Percentiles rank a stretch among this genome's conserved stretches.
These are phyloP conservation scores for Hypholoma sublateritium DNA, from an alignment of 768 basidiomycete genomes.

Conservation along the genomic window DNA sequence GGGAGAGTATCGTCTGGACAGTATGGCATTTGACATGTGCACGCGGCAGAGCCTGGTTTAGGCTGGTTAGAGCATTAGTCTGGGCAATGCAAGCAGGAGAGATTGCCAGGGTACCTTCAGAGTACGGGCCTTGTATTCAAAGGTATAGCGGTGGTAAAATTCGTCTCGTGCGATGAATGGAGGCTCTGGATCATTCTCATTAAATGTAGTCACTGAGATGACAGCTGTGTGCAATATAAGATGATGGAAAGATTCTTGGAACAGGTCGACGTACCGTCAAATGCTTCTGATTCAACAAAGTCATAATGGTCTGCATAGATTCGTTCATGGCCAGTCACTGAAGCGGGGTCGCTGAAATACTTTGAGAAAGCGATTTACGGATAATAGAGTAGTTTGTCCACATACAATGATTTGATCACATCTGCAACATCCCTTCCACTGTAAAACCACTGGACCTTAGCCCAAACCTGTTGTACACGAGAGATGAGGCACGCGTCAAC, in stretches of 20 bases:
- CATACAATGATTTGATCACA: conserved; percentile 50
- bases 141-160: conserved; percentile 50
- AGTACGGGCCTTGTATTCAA: conserved; percentile 31
- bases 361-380: not conserved
- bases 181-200: conserved; percentile 40
- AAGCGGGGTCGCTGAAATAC: conserved; percentile 32
- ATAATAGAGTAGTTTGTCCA: not conserved
- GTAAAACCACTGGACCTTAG: conserved; percentile 56
- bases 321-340: conserved; percentile 48
- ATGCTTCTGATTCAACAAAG: conserved; percentile 41
- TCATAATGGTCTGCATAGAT: conserved; percentile 50
- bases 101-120: conserved; percentile 30
- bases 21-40: conserved; percentile 49
- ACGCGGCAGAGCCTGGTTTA: conserved; percentile 35
- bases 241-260: not conserved
- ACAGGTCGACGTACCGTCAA: conserved; percentile 40
- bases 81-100: not conserved
- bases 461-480: conserved; percentile 45
- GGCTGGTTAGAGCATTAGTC: conserved; percentile 31
- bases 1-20: conserved; percentile 34
- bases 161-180: conserved; percentile 34
- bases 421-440: conserved; percentile 43
- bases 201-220: conserved; percentile 31
- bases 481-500: not conserved
- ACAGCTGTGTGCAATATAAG: conserved; percentile 26